Conservation (phyloP, 2,329 filamentous ascomycete genomes). For the Xylariaceae sp. region DNA sequence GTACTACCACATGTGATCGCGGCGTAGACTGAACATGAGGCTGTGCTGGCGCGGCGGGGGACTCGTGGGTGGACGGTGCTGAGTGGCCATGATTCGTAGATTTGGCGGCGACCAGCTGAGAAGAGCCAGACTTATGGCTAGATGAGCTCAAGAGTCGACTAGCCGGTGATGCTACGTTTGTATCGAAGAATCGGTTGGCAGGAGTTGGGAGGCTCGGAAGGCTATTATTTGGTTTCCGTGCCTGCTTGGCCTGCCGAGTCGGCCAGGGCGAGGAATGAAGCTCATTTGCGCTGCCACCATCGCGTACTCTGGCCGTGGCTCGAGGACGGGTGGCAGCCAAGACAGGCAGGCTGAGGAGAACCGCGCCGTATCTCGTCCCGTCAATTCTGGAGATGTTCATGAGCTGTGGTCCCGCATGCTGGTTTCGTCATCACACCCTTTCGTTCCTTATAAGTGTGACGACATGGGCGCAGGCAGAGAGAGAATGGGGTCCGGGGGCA, state of each 20-base stretch:
- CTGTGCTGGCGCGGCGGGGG: too few species aligned
- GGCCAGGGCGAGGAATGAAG: slow-evolving; percentile 7
- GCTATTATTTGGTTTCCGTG: too few species aligned
- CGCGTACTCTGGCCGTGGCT: slow-evolving; percentile 12
- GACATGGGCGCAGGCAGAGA: slow-evolving; percentile 6
- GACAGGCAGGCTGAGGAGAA: slow-evolving; percentile 43
- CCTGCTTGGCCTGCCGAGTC: slow-evolving; percentile 1
- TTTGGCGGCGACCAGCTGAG: too few species aligned
- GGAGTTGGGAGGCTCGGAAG: slow-evolving; percentile 1
- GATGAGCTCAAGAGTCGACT: slow-evolving; percentile 14
- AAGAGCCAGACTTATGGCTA: not conserved
- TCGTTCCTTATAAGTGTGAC: slow-evolving; percentile 14
- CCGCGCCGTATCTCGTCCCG: slow-evolving; percentile 53
- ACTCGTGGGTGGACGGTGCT: too few species aligned
- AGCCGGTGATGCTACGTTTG: slow-evolving; percentile 19
- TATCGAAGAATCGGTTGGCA: slow-evolving; percentile 14
- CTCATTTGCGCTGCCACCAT: slow-evolving; percentile 10
- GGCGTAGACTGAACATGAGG: too few species aligned
- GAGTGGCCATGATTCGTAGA: too few species aligned
- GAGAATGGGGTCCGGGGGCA: not conserved
- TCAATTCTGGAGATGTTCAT: slow-evolving; percentile 58
- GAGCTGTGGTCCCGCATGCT: slow-evolving; percentile 42
- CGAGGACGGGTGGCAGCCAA: slow-evolving; percentile 20
- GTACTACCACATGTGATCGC: too few species aligned
- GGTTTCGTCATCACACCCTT: slow-evolving; percentile 30